A percentile compares a stretch with the other conserved stretches of the same genome.
These are phyloP conservation scores for Melanogaster broomeanus DNA, from an alignment of 768 basidiomycete species.

Conservation along the genomic window DNA sequence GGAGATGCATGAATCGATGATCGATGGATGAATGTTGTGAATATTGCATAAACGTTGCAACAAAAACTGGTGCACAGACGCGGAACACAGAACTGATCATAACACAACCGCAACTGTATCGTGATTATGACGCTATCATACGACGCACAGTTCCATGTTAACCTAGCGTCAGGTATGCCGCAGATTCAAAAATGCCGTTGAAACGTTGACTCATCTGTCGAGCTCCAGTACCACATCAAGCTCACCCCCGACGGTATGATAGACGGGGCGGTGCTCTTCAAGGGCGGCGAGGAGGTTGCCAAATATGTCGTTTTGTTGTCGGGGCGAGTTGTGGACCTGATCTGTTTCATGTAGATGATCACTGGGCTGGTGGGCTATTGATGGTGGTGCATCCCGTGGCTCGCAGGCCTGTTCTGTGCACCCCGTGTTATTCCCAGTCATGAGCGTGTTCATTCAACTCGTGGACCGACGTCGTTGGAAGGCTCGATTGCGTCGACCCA, in stretches of 20 bases:
- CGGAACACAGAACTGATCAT: no score
- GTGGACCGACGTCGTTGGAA: slow-evolving; percentile 54
- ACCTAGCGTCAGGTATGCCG: slow-evolving; percentile 21
- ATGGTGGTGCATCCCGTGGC: slow-evolving; percentile 43
- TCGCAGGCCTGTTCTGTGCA: slow-evolving; percentile 23
- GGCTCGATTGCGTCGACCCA: slow-evolving; percentile 40
- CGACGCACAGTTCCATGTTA: background rate
- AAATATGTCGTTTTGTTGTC: slow-evolving; percentile 16
- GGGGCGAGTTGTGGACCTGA: no score
- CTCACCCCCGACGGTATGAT: slow-evolving; percentile 41
- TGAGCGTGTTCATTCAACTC: slow-evolving; percentile 47
- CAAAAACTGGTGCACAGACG: no score
- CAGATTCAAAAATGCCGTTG: slow-evolving; percentile 16
- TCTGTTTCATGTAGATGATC: background rate
- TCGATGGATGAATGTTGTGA: no score
- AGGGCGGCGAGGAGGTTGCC: slow-evolving; percentile 16
- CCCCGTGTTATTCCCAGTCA: slow-evolving; percentile 23
- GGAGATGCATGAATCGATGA: no score
- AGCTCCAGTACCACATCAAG: slow-evolving; percentile 41
- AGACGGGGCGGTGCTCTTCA: slow-evolving; percentile 42
- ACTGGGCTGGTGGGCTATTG: slow-evolving; percentile 8
- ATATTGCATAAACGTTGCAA: no score
- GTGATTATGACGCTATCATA: no score
- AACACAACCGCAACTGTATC: no score
- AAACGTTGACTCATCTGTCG: slow-evolving; percentile 26